Evolutionary conservation across 1,284 basidiomycete species (phyloP).

Genomic region (Naganishia sp.): DNA sequence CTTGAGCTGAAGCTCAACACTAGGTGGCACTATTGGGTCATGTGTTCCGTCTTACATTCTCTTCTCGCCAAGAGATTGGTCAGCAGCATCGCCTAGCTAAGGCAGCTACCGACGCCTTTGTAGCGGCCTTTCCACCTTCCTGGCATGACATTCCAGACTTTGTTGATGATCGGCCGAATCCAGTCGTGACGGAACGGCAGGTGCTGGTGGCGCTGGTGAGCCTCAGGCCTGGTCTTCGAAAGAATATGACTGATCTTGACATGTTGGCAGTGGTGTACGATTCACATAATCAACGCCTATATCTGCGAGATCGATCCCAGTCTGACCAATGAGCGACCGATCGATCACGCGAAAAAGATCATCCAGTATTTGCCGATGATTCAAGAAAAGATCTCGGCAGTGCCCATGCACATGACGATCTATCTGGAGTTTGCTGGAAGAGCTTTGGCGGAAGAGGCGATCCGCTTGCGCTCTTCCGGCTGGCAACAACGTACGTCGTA

Average conservation of each 20-base stretch:
- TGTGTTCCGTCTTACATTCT: conserved; percentile 18
- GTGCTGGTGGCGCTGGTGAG: conserved; percentile 10
- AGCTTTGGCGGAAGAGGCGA: conserved; percentile 18
- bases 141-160: conserved; percentile 12
- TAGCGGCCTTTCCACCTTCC: not conserved
- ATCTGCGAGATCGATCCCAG: conserved; percentile 23
- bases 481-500: conserved; percentile 5
- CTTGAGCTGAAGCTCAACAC: not conserved
- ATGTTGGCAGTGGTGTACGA: conserved; percentile 3
- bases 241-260: not conserved
- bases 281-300: conserved; percentile 21
- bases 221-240: not conserved
- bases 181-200: not conserved
- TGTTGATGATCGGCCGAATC: not conserved
- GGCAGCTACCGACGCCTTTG: conserved; percentile 6
- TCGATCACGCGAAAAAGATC: conserved; percentile 23
- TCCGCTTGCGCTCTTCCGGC: not conserved
- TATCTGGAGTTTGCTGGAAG: conserved; percentile 20
- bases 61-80: conserved; percentile 13
- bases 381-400: conserved; percentile 1
- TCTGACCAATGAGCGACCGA: conserved; percentile 15
- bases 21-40: conserved; percentile 11
- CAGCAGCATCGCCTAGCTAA: conserved; percentile 19
- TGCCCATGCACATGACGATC: conserved; percentile 24
- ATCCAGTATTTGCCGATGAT: conserved; percentile 15